These are phyloP conservation scores for Zymoseptoria pseudotritici DNA, from an alignment of 2,329 filamentous ascomycete species.

Conservation along the genomic window DNA sequence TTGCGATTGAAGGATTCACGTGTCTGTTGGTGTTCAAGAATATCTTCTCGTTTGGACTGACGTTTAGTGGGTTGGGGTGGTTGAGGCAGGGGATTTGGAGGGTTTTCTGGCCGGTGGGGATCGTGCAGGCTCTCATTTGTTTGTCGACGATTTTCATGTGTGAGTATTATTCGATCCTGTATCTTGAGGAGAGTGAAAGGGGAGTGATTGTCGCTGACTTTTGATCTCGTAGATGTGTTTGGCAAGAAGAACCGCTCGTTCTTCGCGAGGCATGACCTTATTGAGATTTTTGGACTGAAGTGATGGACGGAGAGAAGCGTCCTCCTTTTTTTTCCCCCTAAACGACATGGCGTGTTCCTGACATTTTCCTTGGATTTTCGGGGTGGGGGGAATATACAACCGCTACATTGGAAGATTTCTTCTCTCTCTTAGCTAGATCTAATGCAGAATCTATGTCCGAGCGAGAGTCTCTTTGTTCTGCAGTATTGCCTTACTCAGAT, in stretches of 20 bases:
- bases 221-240: conserved; percentile 53
- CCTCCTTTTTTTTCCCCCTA: not conserved
- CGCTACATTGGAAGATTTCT: no score
- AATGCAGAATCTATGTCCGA: no score
- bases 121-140: conserved; percentile 72
- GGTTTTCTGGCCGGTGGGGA: conserved; percentile 64
- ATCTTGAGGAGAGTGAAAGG: no score
- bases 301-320: not conserved
- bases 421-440: no score
- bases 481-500: no score
- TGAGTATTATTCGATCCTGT: conserved; percentile 46
- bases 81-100: conserved; percentile 58
- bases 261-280: conserved; percentile 66
- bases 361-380: no score
- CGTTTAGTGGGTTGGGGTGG: conserved; percentile 81
- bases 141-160: conserved; percentile 67
- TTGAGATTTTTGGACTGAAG: conserved; percentile 31
- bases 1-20: conserved; percentile 82
- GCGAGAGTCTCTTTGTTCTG: no score
- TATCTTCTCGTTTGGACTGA: conserved; percentile 79
- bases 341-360: not conserved
- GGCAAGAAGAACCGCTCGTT: conserved; percentile 71
- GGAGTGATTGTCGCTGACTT: not conserved
- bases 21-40: conserved; percentile 92
- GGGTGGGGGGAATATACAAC: no score